phyloP scores from a whole-genome alignment of 139 green algal species.

The Chlamydomonas schloesseri region DNA sequence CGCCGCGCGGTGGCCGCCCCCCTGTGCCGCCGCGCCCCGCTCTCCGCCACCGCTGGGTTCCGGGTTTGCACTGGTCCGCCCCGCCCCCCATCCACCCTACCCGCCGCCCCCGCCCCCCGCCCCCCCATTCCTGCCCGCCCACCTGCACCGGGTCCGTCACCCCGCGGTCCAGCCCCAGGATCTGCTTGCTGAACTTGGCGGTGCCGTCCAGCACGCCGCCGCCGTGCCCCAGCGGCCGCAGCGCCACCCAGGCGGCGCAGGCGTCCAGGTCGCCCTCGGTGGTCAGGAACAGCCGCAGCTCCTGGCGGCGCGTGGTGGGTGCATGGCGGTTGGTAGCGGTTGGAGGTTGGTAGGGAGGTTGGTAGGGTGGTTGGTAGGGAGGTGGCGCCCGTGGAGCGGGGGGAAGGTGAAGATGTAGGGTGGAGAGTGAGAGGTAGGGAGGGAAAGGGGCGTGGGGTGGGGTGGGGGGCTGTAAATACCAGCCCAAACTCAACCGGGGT shows the following conservation, averaged over 20 bases:
- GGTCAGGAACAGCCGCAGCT: conserved; percentile 89
- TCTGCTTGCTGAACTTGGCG: conserved; percentile 76
- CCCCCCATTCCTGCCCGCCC: neutral
- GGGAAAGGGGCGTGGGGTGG: too few relatives aligned
- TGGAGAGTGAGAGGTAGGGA: too few relatives aligned
- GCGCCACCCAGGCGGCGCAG: conserved; percentile 68
- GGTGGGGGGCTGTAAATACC: too few relatives aligned
- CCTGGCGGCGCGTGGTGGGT: conserved; percentile 64
- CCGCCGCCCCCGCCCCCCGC: too few relatives aligned
- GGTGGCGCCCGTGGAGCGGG: too few relatives aligned
- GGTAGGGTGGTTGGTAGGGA: neutral
- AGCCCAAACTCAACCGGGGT: too few relatives aligned
- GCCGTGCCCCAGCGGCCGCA: conserved; percentile 65
- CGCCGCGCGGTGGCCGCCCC: too few relatives aligned
- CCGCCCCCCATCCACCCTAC: neutral
- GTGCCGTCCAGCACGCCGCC: conserved; percentile 78
- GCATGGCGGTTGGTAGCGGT: neutral
- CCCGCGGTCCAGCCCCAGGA: conserved; percentile 72
- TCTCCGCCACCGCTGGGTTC: neutral
- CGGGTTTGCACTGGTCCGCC: too few relatives aligned
- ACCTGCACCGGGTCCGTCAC: conserved; percentile 77
- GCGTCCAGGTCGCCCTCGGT: conserved; percentile 75
- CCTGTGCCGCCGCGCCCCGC: too few relatives aligned
- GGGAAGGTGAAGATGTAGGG: too few relatives aligned
- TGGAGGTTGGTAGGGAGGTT: neutral